A percentile compares a stretch with the other conserved stretches of the same genome.
These are phyloP conservation scores for Fagopyrum tataricum DNA, from an alignment of 148 eudicot species.

Conservation along the genomic window DNA sequence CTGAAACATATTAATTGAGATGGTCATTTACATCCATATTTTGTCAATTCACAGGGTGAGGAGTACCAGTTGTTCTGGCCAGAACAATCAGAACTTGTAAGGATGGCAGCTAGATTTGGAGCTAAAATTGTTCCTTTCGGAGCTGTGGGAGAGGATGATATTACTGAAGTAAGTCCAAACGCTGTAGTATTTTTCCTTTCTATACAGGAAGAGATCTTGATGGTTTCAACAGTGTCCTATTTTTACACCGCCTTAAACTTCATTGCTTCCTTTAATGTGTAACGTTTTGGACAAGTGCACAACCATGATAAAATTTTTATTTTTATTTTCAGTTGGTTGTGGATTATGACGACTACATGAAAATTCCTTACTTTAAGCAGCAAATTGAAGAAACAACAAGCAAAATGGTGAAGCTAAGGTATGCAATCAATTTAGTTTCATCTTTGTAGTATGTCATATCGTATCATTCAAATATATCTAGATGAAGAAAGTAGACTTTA, in stretches of 20 bases:
- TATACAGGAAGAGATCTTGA: not conserved
- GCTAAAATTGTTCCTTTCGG: slow-evolving; percentile 84
- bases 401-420: slow-evolving; percentile 42
- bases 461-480: not conserved
- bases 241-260: not conserved
- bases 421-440: not conserved
- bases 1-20: not conserved
- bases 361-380: slow-evolving; percentile 41
- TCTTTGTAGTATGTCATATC: not conserved
- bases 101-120: slow-evolving; percentile 86
- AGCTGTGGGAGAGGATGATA: slow-evolving; percentile 78
- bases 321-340: slow-evolving; percentile 25
- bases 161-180: slow-evolving; percentile 41
- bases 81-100: slow-evolving; percentile 62
- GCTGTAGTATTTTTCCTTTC: not conserved
- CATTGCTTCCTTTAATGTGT: not conserved
- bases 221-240: not conserved
- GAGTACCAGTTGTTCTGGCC: slow-evolving; percentile 78
- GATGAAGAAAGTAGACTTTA: too few relatives aligned
- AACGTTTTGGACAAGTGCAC: not conserved
- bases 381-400: slow-evolving; percentile 32
- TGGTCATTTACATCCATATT: not conserved
- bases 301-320: not conserved
- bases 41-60: slow-evolving; percentile 49
- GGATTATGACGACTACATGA: slow-evolving; percentile 56